These are phyloP conservation scores for Boletus sensibilis DNA, from an alignment of 768 basidiomycete species.

Conservation along the genomic window DNA sequence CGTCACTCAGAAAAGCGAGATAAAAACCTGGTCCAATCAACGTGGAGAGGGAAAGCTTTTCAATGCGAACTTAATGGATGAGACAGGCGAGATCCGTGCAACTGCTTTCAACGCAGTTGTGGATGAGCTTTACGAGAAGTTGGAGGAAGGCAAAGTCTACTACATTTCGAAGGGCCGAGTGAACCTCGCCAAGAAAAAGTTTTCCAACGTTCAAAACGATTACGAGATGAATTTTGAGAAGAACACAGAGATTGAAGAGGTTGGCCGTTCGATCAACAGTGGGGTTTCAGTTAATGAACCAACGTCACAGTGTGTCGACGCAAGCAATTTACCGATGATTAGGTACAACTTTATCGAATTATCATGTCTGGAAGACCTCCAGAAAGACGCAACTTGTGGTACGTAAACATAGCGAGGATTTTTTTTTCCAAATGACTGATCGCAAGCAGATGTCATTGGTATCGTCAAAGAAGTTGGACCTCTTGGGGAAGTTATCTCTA, in stretches of 20 bases:
- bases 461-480: slow-evolving; percentile 78
- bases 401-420: slow-evolving; percentile 22
- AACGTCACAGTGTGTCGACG: slow-evolving; percentile 71
- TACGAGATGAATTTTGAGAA: slow-evolving; percentile 90
- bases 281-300: slow-evolving; percentile 4
- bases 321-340: slow-evolving; percentile 70
- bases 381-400: slow-evolving; percentile 87
- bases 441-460: slow-evolving; percentile 73
- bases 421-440: background rate
- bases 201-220: slow-evolving; percentile 84
- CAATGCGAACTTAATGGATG: slow-evolving; percentile 91
- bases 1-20: slow-evolving; percentile 85
- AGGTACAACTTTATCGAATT: slow-evolving; percentile 82
- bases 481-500: slow-evolving; percentile 69
- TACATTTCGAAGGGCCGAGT: slow-evolving; percentile 88
- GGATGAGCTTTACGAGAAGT: slow-evolving; percentile 76
- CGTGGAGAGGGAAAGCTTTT: slow-evolving; percentile 95
- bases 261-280: slow-evolving; percentile 31
- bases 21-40: slow-evolving; percentile 85
- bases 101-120: slow-evolving; percentile 89
- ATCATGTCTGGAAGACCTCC: slow-evolving; percentile 53
- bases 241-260: slow-evolving; percentile 83
- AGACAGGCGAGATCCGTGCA: slow-evolving; percentile 86
- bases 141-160: slow-evolving; percentile 93
- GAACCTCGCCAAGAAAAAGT: slow-evolving; percentile 96